Evolutionary conservation across 495 filamentous ascomycete species (phyloP), one percentile per base, ranked within the genome.

Genomic region (Podospora pseudoanserina): DNA sequence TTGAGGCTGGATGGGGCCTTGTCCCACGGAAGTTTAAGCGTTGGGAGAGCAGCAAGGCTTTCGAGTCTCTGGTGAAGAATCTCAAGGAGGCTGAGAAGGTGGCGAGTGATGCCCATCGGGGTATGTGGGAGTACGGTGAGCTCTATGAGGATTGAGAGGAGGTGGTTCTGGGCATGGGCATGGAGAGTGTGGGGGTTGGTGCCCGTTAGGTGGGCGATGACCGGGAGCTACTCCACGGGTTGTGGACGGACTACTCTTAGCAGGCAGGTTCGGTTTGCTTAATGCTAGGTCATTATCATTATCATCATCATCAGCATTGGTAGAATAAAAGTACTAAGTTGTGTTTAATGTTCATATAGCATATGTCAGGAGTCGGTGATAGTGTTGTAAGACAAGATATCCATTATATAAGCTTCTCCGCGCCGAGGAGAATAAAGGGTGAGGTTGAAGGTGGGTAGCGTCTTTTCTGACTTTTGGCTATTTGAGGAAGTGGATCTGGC

Each of bases 41-140:
- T 3, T 99, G 92, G 91, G 95, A 99, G 82, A 82, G 87, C 53
- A 81, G 81, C 72, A 78, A 79, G 62, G 89, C 88, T 7, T 89
- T 88, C 27, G 84, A 84, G 66, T 88, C 91, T 30, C 86, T 91
- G 19, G 79, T 98, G 70, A 86, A 84, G 78, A 82, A 73, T 59
- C 83, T 97, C 66, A 87, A 81, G 68, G 83, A 85, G 73, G 86
- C 86, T 66, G 88, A 97, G 81, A 80, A 84, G 18, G 83, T 88
- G 79, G 95, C 96, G 3, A 95, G 92, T 84, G 77, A 83, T 9
- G 87, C 87, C 68, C 86, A 91, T 66, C 83, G 87, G 65, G 96
- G 96, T 7, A 94, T 97, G 84, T 98, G 93, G 93, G 94, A 98
- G 83, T 98, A 98, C 81, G 96, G 96, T 67, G 96, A 98, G 79